Conservation (phyloP, 805 yeast species). For the Hanseniaspora hatyaiensis region DNA sequence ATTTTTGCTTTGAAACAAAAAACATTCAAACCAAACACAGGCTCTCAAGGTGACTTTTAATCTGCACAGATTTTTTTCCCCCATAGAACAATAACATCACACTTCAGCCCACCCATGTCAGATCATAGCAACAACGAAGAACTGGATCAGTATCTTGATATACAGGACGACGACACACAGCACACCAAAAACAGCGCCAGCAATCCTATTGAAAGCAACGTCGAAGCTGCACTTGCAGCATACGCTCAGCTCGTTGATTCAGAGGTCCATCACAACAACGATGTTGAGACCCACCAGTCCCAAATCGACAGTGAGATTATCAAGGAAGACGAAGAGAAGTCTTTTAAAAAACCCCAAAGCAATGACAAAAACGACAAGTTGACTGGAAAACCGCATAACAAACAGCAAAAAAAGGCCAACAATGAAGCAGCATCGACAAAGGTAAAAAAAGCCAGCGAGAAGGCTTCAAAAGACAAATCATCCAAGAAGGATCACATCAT, state of each 20-base stretch:
- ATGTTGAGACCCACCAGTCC: not conserved
- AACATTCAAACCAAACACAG: no score
- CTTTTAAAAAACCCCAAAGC: not conserved
- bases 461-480: no score
- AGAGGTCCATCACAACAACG: no score
- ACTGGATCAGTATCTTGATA: slow-evolving; percentile 4
- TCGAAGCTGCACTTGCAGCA: not conserved
- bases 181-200: not conserved
- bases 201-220: not conserved
- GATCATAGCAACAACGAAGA: slow-evolving; percentile 5
- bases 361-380: no score
- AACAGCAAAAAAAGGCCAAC: no score
- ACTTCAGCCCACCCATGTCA: not conserved
- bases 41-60: not conserved
- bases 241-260: not conserved
- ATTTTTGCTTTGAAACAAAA: no score
- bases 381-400: no score
- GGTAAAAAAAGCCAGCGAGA: no score
- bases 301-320: slow-evolving; percentile 1
- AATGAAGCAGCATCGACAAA: no score
- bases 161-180: slow-evolving; percentile 2
- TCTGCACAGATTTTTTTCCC: not conserved
- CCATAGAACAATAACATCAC: not conserved
- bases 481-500: no score
- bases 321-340: not conserved